Evolutionary conservation across 2,329 filamentous ascomycete genomes (phyloP).

Genomic region (Elsinoe necatrix): DNA sequence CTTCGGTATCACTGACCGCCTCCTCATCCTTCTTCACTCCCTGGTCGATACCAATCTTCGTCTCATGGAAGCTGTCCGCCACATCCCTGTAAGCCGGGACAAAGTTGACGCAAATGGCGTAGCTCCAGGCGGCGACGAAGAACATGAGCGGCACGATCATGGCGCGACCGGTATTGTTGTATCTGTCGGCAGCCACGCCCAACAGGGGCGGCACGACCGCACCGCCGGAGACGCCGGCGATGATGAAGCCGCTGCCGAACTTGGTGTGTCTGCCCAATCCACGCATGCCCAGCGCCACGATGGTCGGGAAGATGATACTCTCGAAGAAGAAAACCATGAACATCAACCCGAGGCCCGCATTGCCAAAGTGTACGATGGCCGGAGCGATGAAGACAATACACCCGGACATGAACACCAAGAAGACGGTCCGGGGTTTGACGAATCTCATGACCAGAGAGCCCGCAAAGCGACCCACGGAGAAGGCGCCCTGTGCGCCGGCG

Average conservation of each 20-base stretch:
- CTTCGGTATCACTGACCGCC: conserved; percentile 7
- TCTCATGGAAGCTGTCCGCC: conserved; percentile 48
- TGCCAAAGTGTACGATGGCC: conserved; percentile 44
- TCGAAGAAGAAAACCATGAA: conserved; percentile 71
- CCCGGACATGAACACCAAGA: conserved; percentile 59
- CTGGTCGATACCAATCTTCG: conserved; percentile 37
- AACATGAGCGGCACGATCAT: conserved; percentile 58
- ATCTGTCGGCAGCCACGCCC: conserved; percentile 57
- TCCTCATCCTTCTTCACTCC: conserved; percentile 28
- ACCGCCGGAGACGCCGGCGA: conserved; percentile 63
- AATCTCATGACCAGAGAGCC: conserved; percentile 60
- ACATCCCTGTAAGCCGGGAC: conserved; percentile 54
- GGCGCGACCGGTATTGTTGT: conserved; percentile 52
- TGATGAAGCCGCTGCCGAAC: conserved; percentile 64
- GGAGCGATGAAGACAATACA: conserved; percentile 50
- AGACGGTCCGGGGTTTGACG: conserved; percentile 58
- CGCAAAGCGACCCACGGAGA: conserved; percentile 63
- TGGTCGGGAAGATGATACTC: conserved; percentile 72
- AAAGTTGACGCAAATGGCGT: conserved; percentile 51
- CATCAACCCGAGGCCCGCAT: conserved; percentile 49
- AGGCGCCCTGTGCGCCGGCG: conserved; percentile 64
- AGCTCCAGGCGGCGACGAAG: conserved; percentile 40
- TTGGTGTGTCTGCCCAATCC: conserved; percentile 70
- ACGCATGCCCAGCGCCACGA: conserved; percentile 70
- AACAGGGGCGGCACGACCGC: conserved; percentile 67